These are phyloP conservation scores for Eimeria falciformis DNA, from an alignment of 169 alveolate genomes.

Conservation along the genomic window DNA sequence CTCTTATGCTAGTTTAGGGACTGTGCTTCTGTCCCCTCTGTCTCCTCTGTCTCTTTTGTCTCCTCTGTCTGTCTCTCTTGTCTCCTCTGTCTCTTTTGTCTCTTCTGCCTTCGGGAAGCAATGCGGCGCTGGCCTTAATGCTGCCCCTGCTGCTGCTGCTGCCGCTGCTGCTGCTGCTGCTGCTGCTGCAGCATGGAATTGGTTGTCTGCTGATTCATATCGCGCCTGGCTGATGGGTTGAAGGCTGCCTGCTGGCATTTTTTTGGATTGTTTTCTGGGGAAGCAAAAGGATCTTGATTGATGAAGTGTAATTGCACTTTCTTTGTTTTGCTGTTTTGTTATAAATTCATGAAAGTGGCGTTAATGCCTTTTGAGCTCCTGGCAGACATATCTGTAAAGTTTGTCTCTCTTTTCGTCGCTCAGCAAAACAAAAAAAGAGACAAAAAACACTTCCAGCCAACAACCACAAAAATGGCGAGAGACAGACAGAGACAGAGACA, in stretches of 20 bases:
- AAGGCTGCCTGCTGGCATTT: not conserved
- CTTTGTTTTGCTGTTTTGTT: not conserved
- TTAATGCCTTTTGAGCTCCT: too few relatives aligned
- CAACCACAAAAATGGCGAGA: too few relatives aligned
- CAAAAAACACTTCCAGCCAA: too few relatives aligned
- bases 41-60: too few relatives aligned
- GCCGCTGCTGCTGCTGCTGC: not conserved
- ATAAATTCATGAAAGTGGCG: not conserved
- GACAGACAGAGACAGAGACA: too few relatives aligned
- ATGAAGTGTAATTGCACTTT: not conserved
- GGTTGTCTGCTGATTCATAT: not conserved
- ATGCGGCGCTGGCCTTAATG: not conserved
- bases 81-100: not conserved
- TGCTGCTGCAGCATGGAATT: not conserved
- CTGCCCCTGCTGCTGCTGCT: slow-evolving; percentile 2
- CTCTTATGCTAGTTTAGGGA: too few relatives aligned
- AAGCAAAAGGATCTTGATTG: not conserved
- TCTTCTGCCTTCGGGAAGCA: not conserved
- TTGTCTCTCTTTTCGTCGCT: too few relatives aligned
- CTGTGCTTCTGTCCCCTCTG: too few relatives aligned
- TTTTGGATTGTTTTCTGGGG: not conserved
- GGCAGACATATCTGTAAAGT: too few relatives aligned
- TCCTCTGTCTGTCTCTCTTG: too few relatives aligned
- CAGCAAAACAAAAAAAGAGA: too few relatives aligned
- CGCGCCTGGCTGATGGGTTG: not conserved